Base-by-base conservation (phyloP, 2,329 filamentous ascomycete species). In the Fusarium sp. region DNA sequence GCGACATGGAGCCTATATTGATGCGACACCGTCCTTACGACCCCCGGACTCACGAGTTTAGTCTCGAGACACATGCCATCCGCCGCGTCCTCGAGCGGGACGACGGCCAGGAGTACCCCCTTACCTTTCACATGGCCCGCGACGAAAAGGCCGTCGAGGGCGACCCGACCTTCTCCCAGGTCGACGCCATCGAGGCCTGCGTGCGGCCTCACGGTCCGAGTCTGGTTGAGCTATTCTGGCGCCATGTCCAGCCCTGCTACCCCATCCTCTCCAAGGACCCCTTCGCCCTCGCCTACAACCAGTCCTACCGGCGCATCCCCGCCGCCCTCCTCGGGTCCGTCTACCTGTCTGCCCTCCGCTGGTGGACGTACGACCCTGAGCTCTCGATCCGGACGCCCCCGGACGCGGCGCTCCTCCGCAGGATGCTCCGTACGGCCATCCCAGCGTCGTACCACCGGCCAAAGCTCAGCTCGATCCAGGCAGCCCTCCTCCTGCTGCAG, bases 31-130 rank as follows among this genome's bases (percentile, higher is more conserved):
- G 85, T 43, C 86, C 88, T 4, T 86, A 91, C 74, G 89, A 90
- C 16, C 82, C 83, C 46, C 57, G 51, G 46, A 75, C 72, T 37
- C 74, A 76, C 53, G 76, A 78, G 61, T 77, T 77, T 56, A 83
- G 84, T 27, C 80, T 92, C 55, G 84, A 92, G 69, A 87, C 89
- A 52, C 82, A 91, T 47, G 90, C 90, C 77, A 91, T 90, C 73
- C 79, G 85, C 15, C 83, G 86, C 27, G 83, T 88, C n/a, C 77
- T 87, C 5, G 84, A 87, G 75, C 87, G 87, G 72, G 85, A 84
- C 34, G 71, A 74, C 12, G 73, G 72, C 13, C 73, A 76, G 55
- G 77, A 78, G 54, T 78, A 78, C 52, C 77, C 77, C 23, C 62
- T 79, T 40, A 78, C 75, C 6, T 79, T 78, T 65, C 77, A 79